A percentile compares a stretch with the other conserved stretches of the same genome.
phyloP scores from a whole-genome alignment of 495 filamentous ascomycete species.

The Eremomyces bilateralis region DNA sequence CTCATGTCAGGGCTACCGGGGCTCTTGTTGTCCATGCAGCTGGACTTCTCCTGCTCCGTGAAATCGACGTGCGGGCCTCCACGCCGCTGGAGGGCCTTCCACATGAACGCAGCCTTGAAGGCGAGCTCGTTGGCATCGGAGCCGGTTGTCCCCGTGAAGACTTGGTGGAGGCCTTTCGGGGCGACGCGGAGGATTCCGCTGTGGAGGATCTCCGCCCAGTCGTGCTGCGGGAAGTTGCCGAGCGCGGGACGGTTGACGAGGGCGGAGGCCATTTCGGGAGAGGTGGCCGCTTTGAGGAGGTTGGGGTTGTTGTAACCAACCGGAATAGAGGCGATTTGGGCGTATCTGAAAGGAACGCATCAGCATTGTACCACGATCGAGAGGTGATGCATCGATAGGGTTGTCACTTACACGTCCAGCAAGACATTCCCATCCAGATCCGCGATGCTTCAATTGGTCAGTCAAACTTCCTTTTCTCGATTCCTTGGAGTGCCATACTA shows the following conservation, averaged over 20 bases:
- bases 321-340: conserved; percentile 94
- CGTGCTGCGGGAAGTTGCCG: conserved; percentile 83
- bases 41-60: conserved; percentile 53
- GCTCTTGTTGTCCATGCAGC: conserved; percentile 64
- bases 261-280: conserved; percentile 58
- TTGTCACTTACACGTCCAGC: conserved; percentile 24
- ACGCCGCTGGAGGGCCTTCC: conserved; percentile 69
- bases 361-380: too few relatives aligned
- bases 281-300: conserved; percentile 45
- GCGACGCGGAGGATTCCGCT: conserved; percentile 78
- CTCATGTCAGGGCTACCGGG: conserved; percentile 70
- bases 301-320: conserved; percentile 90
- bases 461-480: conserved; percentile 3
- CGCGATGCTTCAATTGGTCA: conserved; percentile 41
- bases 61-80: conserved; percentile 70
- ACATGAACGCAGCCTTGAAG: conserved; percentile 99
- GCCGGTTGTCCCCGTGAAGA: conserved; percentile 90
- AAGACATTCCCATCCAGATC: conserved; percentile 69
- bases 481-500: conserved; percentile 21
- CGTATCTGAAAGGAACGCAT: too few relatives aligned
- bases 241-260: conserved; percentile 89
- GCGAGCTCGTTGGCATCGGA: conserved; percentile 98
- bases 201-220: conserved; percentile 71
- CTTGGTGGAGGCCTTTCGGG: conserved; percentile 78
- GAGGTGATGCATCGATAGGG: not conserved